Percentiles rank a stretch among this genome's conserved stretches.
phyloP scores from a whole-genome alignment of 352 stramenopile genomes.

The Phytophthora pseudosyringae region DNA sequence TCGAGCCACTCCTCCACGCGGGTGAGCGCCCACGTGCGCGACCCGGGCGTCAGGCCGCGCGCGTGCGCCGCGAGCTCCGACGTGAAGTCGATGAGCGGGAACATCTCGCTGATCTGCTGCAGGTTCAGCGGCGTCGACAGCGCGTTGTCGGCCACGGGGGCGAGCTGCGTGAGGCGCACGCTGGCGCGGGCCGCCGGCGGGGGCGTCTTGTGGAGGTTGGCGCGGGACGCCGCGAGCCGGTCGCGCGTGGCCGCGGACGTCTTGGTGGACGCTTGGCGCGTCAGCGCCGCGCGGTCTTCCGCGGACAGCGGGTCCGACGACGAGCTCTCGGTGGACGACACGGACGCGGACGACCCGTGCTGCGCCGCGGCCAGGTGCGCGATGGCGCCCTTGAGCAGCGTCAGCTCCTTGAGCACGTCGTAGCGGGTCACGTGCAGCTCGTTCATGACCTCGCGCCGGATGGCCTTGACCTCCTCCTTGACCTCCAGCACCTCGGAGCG shows the following conservation, averaged over 20 bases:
- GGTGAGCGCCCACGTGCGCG: conserved; percentile 69
- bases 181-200: conserved; percentile 26
- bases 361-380: conserved; percentile 51
- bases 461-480: conserved; percentile 67
- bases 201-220: conserved; percentile 29
- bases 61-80: conserved; percentile 55
- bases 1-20: conserved; percentile 84
- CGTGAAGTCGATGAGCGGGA: conserved; percentile 76
- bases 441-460: conserved; percentile 85
- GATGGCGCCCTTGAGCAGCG: conserved; percentile 82
- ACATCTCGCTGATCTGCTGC: conserved; percentile 85
- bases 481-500: conserved; percentile 64
- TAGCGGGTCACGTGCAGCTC: conserved; percentile 85
- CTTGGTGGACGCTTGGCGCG: conserved; percentile 52
- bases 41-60: conserved; percentile 46
- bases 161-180: conserved; percentile 64
- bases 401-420: conserved; percentile 86
- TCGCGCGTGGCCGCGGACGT: conserved; percentile 59
- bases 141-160: conserved; percentile 68
- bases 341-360: conserved; percentile 13
- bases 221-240: conserved; percentile 52
- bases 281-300: conserved; percentile 52
- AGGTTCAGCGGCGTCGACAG: conserved; percentile 69
- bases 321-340: conserved; percentile 33
- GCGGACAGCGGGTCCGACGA: conserved; percentile 42